Percentiles rank a stretch among this genome's conserved stretches.
Conservation (phyloP, 208 protist genomes). For the Trypanosoma conorhini region DNA sequence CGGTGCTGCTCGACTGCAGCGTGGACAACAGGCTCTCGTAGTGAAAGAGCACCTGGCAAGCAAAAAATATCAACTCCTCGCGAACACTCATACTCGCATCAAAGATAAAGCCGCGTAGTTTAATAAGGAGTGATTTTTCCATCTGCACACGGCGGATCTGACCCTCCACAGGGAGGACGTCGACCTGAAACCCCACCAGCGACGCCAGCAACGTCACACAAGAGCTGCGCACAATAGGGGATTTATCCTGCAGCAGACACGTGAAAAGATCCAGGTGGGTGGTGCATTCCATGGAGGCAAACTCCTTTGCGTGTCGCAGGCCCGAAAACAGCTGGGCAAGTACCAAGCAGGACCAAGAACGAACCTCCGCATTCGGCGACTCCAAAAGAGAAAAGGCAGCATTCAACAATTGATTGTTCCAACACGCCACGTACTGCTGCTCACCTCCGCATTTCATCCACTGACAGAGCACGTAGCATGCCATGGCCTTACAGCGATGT, state of each 20-base stretch:
- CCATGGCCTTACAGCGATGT: slow-evolving; percentile 84
- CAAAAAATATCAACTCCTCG: slow-evolving; percentile 88
- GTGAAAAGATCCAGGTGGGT: slow-evolving; percentile 75
- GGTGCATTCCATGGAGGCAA: slow-evolving; percentile 75
- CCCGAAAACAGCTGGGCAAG: slow-evolving; percentile 71
- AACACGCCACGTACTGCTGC: slow-evolving; percentile 66
- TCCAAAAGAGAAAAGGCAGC: slow-evolving; percentile 66
- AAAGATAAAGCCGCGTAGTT: slow-evolving; percentile 72
- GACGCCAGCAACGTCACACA: slow-evolving; percentile 85
- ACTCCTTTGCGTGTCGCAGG: slow-evolving; percentile 74
- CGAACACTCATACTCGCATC: slow-evolving; percentile 88
- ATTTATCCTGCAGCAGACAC: slow-evolving; percentile 72
- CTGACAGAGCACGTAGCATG: slow-evolving; percentile 94
- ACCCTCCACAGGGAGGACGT: slow-evolving; percentile 52
- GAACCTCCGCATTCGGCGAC: slow-evolving; percentile 67
- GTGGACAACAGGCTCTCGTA: slow-evolving; percentile 39
- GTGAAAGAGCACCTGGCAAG: slow-evolving; percentile 66
- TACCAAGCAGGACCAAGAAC: slow-evolving; percentile 84
- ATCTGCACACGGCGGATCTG: slow-evolving; percentile 78
- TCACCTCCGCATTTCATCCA: slow-evolving; percentile 60
- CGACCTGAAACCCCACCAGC: slow-evolving; percentile 62
- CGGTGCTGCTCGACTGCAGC: slow-evolving; percentile 27
- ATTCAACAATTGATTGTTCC: slow-evolving; percentile 84
- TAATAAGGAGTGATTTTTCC: slow-evolving; percentile 86
- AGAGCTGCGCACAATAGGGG: slow-evolving; percentile 86